Base-by-base conservation (phyloP, 768 basidiomycete species). In the Boletellus sp. region DNA sequence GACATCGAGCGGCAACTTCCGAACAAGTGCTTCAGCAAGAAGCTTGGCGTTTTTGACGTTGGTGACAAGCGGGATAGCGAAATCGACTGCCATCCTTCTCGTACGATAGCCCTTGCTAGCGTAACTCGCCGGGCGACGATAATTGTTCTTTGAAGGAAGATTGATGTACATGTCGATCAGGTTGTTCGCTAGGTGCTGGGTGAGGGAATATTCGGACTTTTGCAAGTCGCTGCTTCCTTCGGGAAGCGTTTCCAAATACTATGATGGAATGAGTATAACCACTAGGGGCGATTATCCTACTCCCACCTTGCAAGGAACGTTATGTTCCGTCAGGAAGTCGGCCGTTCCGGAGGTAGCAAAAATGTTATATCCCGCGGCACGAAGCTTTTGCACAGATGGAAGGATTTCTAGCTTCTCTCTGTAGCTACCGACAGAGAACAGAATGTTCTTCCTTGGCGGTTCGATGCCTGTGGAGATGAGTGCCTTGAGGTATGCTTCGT, bases 131-230 rank as follows among this genome's bases (percentile, higher is more conserved):
- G 96, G 96, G 17, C 96, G 88, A 51, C 96, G 88, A 71, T 91
- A 98, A 65, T 93, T 81, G 70, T 99, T 98, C 74, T 93, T 96
- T 35, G 95, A 97, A 2, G 96, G 96, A 58, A 99, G 75, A 70
- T 99, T 99, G 82, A 99, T 95, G 70, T 97, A 99, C 84, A 98
- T 90, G 72, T 99, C 96, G 66, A 99, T 99, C 60, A 96, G 74
- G 69, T 94, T 94, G 70, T 95, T 95, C 31, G 90, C 91, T 53
- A 99, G 74, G 74, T 99, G 96, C 68, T 96, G 93, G 4, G 91
- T 94, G 50, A 99, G 76, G 0, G 96, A 98, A 69, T 97, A 99
- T 67, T 98, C 96, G 3, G 92, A 90, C 69, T 99, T 99, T 69
- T 94, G 90, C 55, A 84, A 71, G 67, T 84, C 84, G 34, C 74